Base-by-base conservation (phyloP, 2,329 filamentous ascomycete genomes). In the Fusarium sp. region DNA sequence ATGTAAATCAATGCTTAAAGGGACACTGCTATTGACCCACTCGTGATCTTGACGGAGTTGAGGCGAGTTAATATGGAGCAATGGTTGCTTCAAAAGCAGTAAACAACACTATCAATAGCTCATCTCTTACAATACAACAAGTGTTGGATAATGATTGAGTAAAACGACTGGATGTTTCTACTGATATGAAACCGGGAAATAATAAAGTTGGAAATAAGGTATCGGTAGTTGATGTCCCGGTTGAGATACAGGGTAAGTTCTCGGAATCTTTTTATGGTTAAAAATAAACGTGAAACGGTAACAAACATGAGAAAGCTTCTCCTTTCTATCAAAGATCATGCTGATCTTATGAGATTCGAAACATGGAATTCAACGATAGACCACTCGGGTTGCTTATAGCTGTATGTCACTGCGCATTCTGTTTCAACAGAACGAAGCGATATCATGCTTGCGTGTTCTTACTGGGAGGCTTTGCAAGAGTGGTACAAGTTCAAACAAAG, bases 231-330 rank as follows among this genome's bases (percentile, higher is more conserved):
- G 18, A 35, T 4, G 7, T 46, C 38, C 59, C 61, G 46, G 23
- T 1, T 0, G 11, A 15, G 23, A 26, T 56, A 46, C 54, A 64
- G 61, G 59, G 61, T 64, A 64, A 41, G 41, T 45, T 30, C 6
- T 35, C 7, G 8, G 12, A 17, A 12, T 60, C 32, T 12, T 33
- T 62, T 45, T 23, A 18, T 5, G 38, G 44, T 30, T 63, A 63
- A 63, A 63, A 63, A 63, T 63, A 63, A 63, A 63, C 12, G 32
- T 54, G 58, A 63, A 63, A 63, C 60, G 26, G 14, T n/a, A 14
- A 33, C 38, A 30, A 20, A 32, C 37, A 20, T 17, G 13, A 18
- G 5, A 20, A 58, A 35, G 12, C 26, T n/a, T 18, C 14, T 20
- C n/a, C 5, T 9, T 2, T 18, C 7, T 53, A 13, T 17, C 9